Evolutionary conservation across 2,329 filamentous ascomycete genomes (phyloP).

Genomic region (Fusarium penzigii): DNA sequence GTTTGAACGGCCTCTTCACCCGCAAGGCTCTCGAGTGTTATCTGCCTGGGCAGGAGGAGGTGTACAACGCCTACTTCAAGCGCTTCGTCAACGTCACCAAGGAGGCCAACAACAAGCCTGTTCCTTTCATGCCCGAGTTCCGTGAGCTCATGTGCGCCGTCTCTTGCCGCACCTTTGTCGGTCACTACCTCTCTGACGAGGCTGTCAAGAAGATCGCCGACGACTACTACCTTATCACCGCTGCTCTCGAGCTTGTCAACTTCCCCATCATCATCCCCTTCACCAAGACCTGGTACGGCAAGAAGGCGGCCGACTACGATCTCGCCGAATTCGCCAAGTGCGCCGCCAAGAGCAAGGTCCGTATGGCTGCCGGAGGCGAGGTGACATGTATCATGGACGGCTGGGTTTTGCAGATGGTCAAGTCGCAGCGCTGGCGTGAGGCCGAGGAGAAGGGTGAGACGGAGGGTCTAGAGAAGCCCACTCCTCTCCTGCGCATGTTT

Average conservation of each 20-base stretch:
- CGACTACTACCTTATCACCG: conserved; percentile 96
- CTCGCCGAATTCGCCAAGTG: conserved; percentile 87
- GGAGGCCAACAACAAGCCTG: conserved; percentile 69
- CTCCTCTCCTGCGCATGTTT: conserved; percentile 81
- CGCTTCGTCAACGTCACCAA: conserved; percentile 75
- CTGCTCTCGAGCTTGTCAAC: conserved; percentile 94
- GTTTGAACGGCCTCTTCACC: conserved; percentile 91
- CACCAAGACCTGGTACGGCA: conserved; percentile 96
- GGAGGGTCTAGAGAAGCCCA: conserved; percentile 76
- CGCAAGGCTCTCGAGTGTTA: conserved; percentile 85
- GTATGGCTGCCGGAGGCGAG: conserved; percentile 85
- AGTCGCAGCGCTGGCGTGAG: conserved; percentile 80
- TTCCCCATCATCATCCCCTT: conserved; percentile 95
- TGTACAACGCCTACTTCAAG: conserved; percentile 85
- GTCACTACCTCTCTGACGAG: conserved; percentile 90
- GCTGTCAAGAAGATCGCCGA: conserved; percentile 92
- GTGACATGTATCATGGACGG: conserved; percentile 92
- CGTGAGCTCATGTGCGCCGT: conserved; percentile 94
- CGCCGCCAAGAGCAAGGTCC: conserved; percentile 88
- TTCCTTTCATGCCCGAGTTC: conserved; percentile 89
- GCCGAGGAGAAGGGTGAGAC: conserved; percentile 73
- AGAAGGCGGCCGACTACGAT: conserved; percentile 92
- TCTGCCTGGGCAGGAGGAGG: conserved; percentile 87
- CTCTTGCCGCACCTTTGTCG: conserved; percentile 95
- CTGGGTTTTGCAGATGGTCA: conserved; percentile 87